Percentiles rank a stretch among this genome's conserved stretches.
Evolutionary conservation across 108 stramenopile genomes (phyloP).

Genomic region (Halocafeteria seosinensis): DNA sequence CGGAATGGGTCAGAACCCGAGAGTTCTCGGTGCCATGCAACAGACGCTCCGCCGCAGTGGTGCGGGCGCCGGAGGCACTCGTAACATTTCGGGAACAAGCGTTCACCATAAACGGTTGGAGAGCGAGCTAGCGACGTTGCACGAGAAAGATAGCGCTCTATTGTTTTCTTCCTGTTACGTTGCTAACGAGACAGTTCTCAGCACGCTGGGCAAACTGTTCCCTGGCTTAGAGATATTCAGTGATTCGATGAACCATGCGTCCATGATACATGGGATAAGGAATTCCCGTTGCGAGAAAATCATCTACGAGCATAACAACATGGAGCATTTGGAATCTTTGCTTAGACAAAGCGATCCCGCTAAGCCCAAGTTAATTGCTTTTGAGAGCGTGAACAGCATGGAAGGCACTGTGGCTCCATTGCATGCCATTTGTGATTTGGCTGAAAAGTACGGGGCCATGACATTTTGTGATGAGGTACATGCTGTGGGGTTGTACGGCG

Average conservation of each 20-base stretch:
- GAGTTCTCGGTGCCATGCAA: slow-evolving; percentile 2
- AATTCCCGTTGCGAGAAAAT: background rate
- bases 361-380: slow-evolving; percentile 14
- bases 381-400: slow-evolving; percentile 15
- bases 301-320: slow-evolving; percentile 14
- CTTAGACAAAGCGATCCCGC: background rate
- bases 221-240: slow-evolving; percentile 4
- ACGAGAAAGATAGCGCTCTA: slow-evolving; percentile 8
- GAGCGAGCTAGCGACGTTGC: slow-evolving; percentile 8
- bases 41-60: background rate
- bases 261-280: slow-evolving; percentile 16
- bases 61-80: slow-evolving; percentile 13
- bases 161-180: slow-evolving; percentile 14
- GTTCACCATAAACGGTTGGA: slow-evolving; percentile 6
- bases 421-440: slow-evolving; percentile 9
- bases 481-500: slow-evolving; percentile 17
- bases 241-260: slow-evolving; percentile 15
- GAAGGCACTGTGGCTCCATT: slow-evolving; percentile 16
- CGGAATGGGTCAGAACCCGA: slow-evolving; percentile 16
- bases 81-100: slow-evolving; percentile 15
- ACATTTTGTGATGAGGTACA: slow-evolving; percentile 19
- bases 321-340: slow-evolving; percentile 7
- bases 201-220: slow-evolving; percentile 16
- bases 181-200: slow-evolving; percentile 14
- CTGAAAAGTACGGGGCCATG: slow-evolving; percentile 14